Conservation (phyloP, 768 basidiomycete species). For the Pisolithus albus region DNA sequence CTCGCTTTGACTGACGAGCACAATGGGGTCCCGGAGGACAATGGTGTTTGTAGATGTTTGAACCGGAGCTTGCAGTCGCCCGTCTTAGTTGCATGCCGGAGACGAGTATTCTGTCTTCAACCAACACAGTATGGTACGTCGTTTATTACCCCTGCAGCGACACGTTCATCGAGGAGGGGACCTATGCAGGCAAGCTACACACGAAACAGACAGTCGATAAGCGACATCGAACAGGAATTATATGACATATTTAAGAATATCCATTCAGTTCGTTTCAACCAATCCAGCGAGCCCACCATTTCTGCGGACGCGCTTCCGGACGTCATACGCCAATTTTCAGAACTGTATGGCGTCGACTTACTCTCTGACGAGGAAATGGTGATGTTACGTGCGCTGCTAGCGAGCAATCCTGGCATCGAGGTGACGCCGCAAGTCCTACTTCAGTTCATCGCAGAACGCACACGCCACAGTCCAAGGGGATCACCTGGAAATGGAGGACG, state of each 20-base stretch:
- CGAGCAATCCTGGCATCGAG: constrained; percentile 53
- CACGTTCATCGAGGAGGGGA: background rate
- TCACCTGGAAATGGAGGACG: constrained; percentile 17
- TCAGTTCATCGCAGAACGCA: constrained; percentile 56
- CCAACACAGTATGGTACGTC: constrained; percentile 20
- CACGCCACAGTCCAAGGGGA: constrained; percentile 32
- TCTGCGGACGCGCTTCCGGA: constrained; percentile 68
- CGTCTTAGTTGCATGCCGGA: background rate
- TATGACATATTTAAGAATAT: constrained; percentile 62
- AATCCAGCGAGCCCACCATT: constrained; percentile 55
- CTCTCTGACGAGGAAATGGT: constrained; percentile 56
- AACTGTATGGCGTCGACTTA: constrained; percentile 56
- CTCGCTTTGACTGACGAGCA: too few relatives aligned
- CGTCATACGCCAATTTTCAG: constrained; percentile 57
- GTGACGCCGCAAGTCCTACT: constrained; percentile 64
- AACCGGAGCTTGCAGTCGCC: constrained; percentile 3
- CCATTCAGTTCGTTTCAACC: constrained; percentile 50
- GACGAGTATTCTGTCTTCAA: background rate
- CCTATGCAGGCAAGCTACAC: constrained; percentile 34
- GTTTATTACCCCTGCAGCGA: constrained; percentile 6
- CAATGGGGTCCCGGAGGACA: too few relatives aligned
- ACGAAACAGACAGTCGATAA: constrained; percentile 63
- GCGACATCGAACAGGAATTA: constrained; percentile 64
- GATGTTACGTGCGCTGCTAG: constrained; percentile 52
- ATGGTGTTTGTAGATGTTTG: background rate